Evolutionary conservation across 225 moss, liverwort and hornwort genomes (phyloP).

Genomic region (Marchantia paleacea): DNA sequence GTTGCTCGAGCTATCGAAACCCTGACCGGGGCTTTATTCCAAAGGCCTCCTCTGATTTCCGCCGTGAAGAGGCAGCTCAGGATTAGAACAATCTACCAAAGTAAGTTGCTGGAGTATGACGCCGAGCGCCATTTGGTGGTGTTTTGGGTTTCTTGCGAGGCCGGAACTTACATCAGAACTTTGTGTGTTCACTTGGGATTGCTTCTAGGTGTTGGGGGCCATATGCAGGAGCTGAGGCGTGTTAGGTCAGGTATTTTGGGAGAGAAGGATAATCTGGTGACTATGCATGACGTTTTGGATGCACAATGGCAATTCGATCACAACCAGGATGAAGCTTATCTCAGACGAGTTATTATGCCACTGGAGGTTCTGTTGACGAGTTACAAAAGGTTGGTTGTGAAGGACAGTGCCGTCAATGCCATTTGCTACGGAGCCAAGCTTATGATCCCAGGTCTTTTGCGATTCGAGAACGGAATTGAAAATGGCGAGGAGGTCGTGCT

Average conservation of each 20-base stretch:
- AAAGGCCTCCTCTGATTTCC: conserved; percentile 82
- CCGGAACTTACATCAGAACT: conserved; percentile 91
- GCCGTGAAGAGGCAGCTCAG: conserved; percentile 94
- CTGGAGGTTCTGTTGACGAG: conserved; percentile 89
- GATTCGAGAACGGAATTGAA: conserved; percentile 82
- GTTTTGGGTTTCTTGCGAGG: conserved; percentile 95
- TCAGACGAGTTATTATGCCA: conserved; percentile 88
- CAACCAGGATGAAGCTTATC: conserved; percentile 85
- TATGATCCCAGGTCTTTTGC: conserved; percentile 84
- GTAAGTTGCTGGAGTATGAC: conserved; percentile 91
- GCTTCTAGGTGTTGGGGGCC: conserved; percentile 82
- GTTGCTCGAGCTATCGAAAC: conserved; percentile 94
- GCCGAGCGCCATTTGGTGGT: conserved; percentile 91
- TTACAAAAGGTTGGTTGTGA: conserved; percentile 87
- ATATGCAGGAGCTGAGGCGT: conserved; percentile 95
- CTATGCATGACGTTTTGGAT: conserved; percentile 96
- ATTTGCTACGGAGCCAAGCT: conserved; percentile 97
- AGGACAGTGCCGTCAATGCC: conserved; percentile 92
- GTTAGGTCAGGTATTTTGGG: conserved; percentile 91
- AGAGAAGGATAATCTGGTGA: conserved; percentile 90
- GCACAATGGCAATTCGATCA: conserved; percentile 96
- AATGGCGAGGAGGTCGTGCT: conserved; percentile 87
- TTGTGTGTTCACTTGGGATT: conserved; percentile 89
- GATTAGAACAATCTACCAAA: conserved; percentile 90
- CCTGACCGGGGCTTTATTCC: conserved; percentile 84